phyloP scores from a whole-genome alignment of 495 filamentous ascomycete species.

The Hypoxylon cercidicola region DNA sequence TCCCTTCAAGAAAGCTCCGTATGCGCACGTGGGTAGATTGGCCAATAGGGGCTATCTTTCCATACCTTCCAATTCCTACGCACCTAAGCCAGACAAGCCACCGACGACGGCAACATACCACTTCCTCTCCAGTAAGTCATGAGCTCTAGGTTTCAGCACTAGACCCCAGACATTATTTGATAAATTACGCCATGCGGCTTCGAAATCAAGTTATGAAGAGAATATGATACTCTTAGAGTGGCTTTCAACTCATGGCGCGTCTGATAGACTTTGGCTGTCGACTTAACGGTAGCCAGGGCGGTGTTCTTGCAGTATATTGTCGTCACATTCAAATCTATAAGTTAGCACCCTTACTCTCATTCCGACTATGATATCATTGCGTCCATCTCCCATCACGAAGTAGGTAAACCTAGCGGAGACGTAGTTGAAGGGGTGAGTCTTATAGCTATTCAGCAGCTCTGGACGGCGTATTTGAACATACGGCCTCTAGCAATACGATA shows the following conservation, averaged over 20 bases:
- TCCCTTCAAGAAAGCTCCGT: constrained; percentile 36
- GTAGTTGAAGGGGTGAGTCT: not conserved
- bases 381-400: not conserved
- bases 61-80: constrained; percentile 22
- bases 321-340: not conserved
- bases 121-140: not conserved
- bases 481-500: too few relatives aligned
- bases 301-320: too few relatives aligned
- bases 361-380: not conserved
- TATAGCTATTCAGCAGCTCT: too few relatives aligned
- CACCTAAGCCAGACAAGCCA: constrained; percentile 12
- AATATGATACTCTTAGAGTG: not conserved
- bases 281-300: too few relatives aligned
- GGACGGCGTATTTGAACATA: too few relatives aligned
- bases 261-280: too few relatives aligned
- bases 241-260: too few relatives aligned
- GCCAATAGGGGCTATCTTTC: constrained; percentile 25
- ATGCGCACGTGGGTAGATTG: constrained; percentile 35
- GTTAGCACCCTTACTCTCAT: not conserved
- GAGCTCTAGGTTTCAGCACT: constrained; percentile 5
- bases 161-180: not conserved
- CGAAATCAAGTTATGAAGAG: constrained; percentile 11
- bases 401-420: not conserved
- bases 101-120: constrained; percentile 19
- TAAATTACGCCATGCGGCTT: constrained; percentile 21